Evolutionary conservation across 345 rosid species (phyloP), one percentile per base, ranked within the genome.

Genomic region (Gossypium mustelinum): DNA sequence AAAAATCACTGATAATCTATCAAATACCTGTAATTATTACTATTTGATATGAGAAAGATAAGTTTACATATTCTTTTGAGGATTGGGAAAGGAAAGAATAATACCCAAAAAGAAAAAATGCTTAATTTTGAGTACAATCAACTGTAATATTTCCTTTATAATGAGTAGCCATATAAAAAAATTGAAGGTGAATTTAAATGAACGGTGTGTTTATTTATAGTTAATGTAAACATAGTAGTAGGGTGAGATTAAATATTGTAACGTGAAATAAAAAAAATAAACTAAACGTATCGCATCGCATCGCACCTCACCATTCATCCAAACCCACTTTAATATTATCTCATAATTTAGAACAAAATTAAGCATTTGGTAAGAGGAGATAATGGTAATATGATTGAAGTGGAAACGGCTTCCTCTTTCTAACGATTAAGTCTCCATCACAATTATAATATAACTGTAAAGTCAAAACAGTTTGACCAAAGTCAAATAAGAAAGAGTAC

Each of bases 231-330:
- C 4, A 34, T 34, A 34, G 0, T 4, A 4, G 0, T 34, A 0
- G 0, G 0, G 1, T 34, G 1, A 34, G 0, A 34, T 34, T 34
- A 34, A 34, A 34, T 34, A 34, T 1, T 34, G 0, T 34, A 34
- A 4, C 6, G 6, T 4, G 0, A 29, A 0, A 29, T 3, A 4
- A 29, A 34, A 22, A 24, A 4, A 34, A 4, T 34, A 34, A 34
- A 0, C 0, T 34, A 34, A 34, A 34, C 6, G 1, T 1, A 29
- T 29, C 6, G 6, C 39, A 29, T 29, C 5, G 4, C 0, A 0
- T 2, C 3, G 0, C 0, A 29, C 5, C 0, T 29, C 0, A 29
- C 34, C 0, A 0, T 34, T 7, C 1, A 4, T 34, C 7, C 0
- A 34, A 34, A 4, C 39, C 7, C 7, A 34, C 1, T 1, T 4